A percentile compares a stretch with the other conserved stretches of the same genome.
phyloP scores from a whole-genome alignment of 2,329 filamentous ascomycete species.

The Phialocephala sp. region DNA sequence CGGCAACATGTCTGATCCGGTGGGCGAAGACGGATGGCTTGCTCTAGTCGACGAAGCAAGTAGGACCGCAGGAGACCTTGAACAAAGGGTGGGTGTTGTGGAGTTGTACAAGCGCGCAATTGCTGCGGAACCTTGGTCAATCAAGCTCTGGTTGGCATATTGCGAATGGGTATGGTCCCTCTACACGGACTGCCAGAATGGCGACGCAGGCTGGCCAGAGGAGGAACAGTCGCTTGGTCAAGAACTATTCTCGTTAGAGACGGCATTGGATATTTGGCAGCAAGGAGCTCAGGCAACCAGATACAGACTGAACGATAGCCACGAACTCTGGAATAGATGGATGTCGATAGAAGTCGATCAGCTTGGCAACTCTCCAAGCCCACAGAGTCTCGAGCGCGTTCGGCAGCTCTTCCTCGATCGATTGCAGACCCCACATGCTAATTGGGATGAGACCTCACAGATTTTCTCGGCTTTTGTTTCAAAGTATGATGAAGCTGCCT shows the following conservation, averaged over 20 bases:
- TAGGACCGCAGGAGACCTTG: constrained; percentile 63
- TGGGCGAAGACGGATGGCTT: constrained; percentile 79
- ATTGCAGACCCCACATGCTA: constrained; percentile 72
- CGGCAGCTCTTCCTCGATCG: constrained; percentile 73
- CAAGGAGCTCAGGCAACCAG: constrained; percentile 74
- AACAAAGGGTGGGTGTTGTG: constrained; percentile 71
- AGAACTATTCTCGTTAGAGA: constrained; percentile 73
- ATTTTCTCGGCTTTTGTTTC: constrained; percentile 77
- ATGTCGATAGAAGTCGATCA: constrained; percentile 73
- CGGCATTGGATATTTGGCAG: constrained; percentile 72
- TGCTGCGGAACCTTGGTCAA: constrained; percentile 73
- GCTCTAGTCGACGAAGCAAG: constrained; percentile 78
- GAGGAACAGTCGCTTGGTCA: constrained; percentile 73
- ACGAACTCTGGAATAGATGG: constrained; percentile 81
- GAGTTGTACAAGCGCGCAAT: constrained; percentile 76
- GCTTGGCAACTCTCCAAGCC: constrained; percentile 60
- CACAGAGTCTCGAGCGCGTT: constrained; percentile 66
- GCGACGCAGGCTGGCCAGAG: constrained; percentile 61
- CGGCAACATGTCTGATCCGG: constrained; percentile 51
- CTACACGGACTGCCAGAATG: constrained; percentile 66
- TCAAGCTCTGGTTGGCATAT: constrained; percentile 77
- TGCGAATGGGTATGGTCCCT: constrained; percentile 79
- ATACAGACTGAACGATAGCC: constrained; percentile 77
- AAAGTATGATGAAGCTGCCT: constrained; percentile 71
- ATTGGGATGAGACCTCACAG: constrained; percentile 77